Base-by-base conservation (phyloP, 495 filamentous ascomycete species). In the Tuber magnatum region DNA sequence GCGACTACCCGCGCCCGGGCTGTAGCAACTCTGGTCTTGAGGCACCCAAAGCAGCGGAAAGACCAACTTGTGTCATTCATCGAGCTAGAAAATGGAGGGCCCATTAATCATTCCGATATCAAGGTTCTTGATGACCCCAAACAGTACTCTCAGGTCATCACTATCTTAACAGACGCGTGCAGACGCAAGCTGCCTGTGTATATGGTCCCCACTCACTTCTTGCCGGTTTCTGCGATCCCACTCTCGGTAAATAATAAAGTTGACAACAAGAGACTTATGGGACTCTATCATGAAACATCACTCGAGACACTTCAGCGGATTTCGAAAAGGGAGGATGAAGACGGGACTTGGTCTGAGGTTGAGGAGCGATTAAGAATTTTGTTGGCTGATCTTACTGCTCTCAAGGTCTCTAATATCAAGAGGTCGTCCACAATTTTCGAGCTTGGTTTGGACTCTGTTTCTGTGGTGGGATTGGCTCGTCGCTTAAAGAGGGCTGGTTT, bases 401-500 rank as follows among this genome's bases (percentile, higher is more conserved):
- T 89, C 9, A 78, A 86, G 12, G 46, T 73, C 0, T 79, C 78
- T 6, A 82, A 85, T 1, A 86, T 94, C 46, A 84, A 81, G 2
- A 84, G 85, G 24, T 84, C 84, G 1, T 88, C 90, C 0, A 94
- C 87, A 42, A 88, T 96, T 43, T 96, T 93, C 78, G 92, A 95
- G 71, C 84, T 96, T 3, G 93, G 93, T 0, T 85, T 94, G 10
- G 93, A 95, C 81, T 94, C 92, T 0, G 92, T 97, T 22, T 92
- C 91, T 0, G 90, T 91, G 4, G 89, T 94, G 38, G 87, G 88
- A 38, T 85, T 96, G 72, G 83, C 88, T 20, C 79, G 79, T 51
- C 76, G 80, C 18, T 75, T 87, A 73, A 86, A 83, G 75, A 80
- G 81, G 28, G 79, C 74, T 73, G 86, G 82, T n/a, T 83, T 93